Conservation (phyloP, 1,284 basidiomycete genomes). For the Ceratobasidium papillatum region DNA sequence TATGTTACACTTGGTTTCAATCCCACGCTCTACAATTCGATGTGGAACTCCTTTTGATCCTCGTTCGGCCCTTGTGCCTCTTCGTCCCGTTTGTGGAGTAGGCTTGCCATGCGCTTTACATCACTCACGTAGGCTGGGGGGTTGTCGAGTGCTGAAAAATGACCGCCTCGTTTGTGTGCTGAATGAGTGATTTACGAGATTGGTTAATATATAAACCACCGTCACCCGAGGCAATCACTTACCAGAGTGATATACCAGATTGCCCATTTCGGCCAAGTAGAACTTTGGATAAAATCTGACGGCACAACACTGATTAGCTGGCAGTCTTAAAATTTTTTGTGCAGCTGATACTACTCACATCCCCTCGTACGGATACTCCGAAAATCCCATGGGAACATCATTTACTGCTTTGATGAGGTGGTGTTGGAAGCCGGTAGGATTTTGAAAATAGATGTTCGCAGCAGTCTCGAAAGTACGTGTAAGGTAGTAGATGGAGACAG, state of each 20-base stretch:
- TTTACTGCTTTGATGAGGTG: slow-evolving; percentile 19
- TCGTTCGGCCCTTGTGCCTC: not conserved
- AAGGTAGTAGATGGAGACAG: slow-evolving; percentile 43
- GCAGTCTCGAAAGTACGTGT: slow-evolving; percentile 40
- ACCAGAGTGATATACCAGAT: slow-evolving; percentile 16
- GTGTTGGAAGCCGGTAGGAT: slow-evolving; percentile 12
- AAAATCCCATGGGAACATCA: slow-evolving; percentile 38
- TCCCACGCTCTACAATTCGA: not conserved
- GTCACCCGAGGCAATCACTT: not conserved
- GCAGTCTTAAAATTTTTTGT: not conserved
- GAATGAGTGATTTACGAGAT: not conserved
- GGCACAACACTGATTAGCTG: not conserved
- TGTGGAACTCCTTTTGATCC: not conserved
- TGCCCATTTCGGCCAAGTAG: slow-evolving; percentile 12
- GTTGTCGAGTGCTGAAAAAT: slow-evolving; percentile 26
- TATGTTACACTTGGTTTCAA: too few relatives aligned
- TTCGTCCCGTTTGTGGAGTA: not conserved
- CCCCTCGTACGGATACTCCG: slow-evolving; percentile 25
- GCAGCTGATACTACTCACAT: not conserved
- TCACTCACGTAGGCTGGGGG: slow-evolving; percentile 9
- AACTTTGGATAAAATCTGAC: slow-evolving; percentile 6
- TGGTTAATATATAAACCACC: not conserved
- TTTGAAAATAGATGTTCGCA: slow-evolving; percentile 38
- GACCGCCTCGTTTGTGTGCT: slow-evolving; percentile 3
- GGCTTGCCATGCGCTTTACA: not conserved